Conservation (phyloP, 78 protist genomes). For the Salpingoeca rosetta region DNA sequence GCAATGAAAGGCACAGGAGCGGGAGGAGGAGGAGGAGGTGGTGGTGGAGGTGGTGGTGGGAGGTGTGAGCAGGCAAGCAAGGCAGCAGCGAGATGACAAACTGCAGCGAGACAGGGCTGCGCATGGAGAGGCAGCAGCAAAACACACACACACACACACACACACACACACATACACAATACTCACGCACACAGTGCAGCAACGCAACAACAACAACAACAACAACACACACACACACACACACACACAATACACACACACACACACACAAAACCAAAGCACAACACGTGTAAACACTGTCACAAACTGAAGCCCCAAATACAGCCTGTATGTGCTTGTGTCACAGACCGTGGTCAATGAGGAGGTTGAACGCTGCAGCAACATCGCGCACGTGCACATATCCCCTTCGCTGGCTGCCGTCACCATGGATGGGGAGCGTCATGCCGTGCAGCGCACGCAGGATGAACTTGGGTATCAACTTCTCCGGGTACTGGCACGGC, state of each 20-base stretch:
- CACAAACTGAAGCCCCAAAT: no score
- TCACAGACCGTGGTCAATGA: slow-evolving; percentile 39
- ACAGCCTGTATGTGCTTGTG: neutral
- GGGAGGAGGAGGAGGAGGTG: neutral
- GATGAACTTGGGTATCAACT: slow-evolving; percentile 76
- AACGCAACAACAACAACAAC: no score
- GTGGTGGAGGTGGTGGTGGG: neutral
- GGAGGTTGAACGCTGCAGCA: slow-evolving; percentile 55
- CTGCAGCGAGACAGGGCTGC: no score
- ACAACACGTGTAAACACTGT: no score
- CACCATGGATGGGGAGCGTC: slow-evolving; percentile 4
- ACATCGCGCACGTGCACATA: slow-evolving; percentile 66
- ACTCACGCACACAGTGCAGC: no score
- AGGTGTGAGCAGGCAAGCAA: neutral
- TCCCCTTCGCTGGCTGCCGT: neutral
- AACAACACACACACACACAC: no score
- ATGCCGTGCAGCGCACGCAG: neutral
- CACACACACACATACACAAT: no score
- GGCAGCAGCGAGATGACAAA: neutral
- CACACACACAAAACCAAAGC: no score
- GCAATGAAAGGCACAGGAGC: no score
- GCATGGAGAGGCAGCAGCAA: no score
- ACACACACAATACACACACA: no score
- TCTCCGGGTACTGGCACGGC: slow-evolving; percentile 83
- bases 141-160: no score